Evolutionary conservation across 139 green algal species (phyloP).

Genomic region (Asterochloris sp.): DNA sequence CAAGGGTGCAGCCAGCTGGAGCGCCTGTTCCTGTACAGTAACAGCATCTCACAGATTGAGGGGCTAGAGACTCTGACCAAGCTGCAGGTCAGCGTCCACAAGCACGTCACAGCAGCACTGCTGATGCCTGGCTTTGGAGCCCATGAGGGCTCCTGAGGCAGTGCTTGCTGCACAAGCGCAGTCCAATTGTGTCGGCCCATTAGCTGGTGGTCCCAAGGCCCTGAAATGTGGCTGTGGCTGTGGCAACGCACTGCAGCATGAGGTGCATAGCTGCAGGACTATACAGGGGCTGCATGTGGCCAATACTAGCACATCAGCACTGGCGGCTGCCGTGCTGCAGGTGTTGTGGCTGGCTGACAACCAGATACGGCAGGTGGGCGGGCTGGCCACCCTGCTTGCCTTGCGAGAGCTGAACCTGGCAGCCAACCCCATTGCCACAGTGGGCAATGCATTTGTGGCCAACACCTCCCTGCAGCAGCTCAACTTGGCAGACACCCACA

Average conservation of each 20-base stretch:
- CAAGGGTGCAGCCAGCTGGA: constrained; percentile 29
- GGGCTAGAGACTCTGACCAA: constrained; percentile 42
- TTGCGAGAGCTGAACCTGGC: constrained; percentile 69
- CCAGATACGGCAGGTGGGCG: constrained; percentile 53
- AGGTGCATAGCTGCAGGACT: too few species aligned
- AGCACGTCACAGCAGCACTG: neutral
- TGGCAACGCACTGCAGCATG: too few species aligned
- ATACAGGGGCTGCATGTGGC: too few species aligned
- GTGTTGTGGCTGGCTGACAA: constrained; percentile 74
- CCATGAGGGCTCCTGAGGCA: neutral
- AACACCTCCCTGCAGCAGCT: constrained; percentile 47
- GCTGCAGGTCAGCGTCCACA: constrained; percentile 36
- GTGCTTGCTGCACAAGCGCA: neutral
- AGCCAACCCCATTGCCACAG: constrained; percentile 53
- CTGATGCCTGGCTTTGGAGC: neutral
- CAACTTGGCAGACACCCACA: constrained; percentile 69
- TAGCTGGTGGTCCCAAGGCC: neutral
- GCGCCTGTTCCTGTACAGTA: constrained; percentile 67
- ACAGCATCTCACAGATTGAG: constrained; percentile 52
- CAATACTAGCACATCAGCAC: neutral
- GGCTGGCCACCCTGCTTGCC: constrained; percentile 39
- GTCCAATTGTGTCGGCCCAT: neutral
- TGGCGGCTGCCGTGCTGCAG: constrained; percentile 22
- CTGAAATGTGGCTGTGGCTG: too few species aligned
- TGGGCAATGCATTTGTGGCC: constrained; percentile 36